Evolutionary conservation across 148 eudicot species (phyloP), one percentile per base, ranked within the genome.

Genomic region (Rhododendron ovatum): DNA sequence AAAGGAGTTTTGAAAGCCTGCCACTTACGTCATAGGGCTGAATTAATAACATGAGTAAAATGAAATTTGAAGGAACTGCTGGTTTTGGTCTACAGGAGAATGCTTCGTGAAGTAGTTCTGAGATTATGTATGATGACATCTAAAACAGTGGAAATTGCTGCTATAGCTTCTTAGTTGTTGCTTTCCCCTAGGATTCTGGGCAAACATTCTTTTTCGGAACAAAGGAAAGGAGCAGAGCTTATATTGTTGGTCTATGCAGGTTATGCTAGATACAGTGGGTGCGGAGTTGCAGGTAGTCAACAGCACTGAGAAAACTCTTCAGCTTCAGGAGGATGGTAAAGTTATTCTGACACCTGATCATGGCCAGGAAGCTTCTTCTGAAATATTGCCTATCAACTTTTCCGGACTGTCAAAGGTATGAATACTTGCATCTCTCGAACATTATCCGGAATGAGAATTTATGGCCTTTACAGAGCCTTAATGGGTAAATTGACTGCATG

Each of bases 231-330:
- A 84, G n/a, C 74, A 26, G 48, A 47, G 83, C 77, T 6, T 59
- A 3, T 35, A 43, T 55, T 61, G 24, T 41, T 87, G 37, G 67
- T 86, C 35, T 78, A n/a, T 84, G 78, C 92, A 94, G 96, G 96
- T 94, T 15, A 94, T 94, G 96, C 89, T 94, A 17, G 96, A 94
- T 65, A 92, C 96, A 24, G 92, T 90, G 71, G 96, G 96, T 35
- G 88, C 95, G 43, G 96, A 94, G 90, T 81, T 94, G 82, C 94
- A 91, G 90, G 96, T 94, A 77, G 88, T 91, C 67, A 94, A 91
- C 82, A 91, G 85, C 65, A 81, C 87, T 74, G 92, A 90, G 91
- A 90, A 87, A 63, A 80, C 95, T 83, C 91, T 94, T 86, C 84
- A 93, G 28, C 96, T 94, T 65, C 48, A 87, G 83, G 95, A 87